Conservation (phyloP, 1,284 basidiomycete genomes). For the Puccinia coronata region DNA sequence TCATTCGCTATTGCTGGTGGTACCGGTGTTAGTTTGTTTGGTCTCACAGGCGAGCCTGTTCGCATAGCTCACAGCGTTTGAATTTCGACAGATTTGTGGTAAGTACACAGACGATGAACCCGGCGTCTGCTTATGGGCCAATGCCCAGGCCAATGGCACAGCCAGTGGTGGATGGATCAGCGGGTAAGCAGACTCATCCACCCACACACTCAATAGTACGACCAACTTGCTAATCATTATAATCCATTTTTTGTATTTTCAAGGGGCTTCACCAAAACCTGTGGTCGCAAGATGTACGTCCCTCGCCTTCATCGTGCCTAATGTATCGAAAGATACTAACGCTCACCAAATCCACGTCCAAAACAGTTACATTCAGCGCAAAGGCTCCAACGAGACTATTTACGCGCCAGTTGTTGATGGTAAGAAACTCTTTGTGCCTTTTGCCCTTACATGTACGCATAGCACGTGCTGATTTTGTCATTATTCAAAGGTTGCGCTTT, state of each 20-base stretch:
- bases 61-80: background rate
- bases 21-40: background rate
- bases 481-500: background rate
- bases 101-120: background rate
- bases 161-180: constrained; percentile 10
- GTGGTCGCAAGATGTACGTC: constrained; percentile 3
- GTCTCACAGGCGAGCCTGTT: background rate
- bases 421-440: background rate
- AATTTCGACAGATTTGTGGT: constrained; percentile 9
- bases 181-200: background rate
- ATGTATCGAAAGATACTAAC: no score
- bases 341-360: no score
- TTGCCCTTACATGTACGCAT: background rate
- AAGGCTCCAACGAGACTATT: background rate
- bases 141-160: background rate
- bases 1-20: constrained; percentile 23
- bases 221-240: background rate
- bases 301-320: no score
- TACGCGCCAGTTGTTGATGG: constrained; percentile 18
- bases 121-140: background rate
- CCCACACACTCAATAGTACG: no score
- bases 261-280: background rate
- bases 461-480: background rate
- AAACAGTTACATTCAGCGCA: constrained; percentile 5
- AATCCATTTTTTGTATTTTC: background rate